Evolutionary conservation across 1,139 yeast genomes (phyloP), one percentile per base, ranked within the genome.

Genomic region (Arxiozyma telluris): DNA sequence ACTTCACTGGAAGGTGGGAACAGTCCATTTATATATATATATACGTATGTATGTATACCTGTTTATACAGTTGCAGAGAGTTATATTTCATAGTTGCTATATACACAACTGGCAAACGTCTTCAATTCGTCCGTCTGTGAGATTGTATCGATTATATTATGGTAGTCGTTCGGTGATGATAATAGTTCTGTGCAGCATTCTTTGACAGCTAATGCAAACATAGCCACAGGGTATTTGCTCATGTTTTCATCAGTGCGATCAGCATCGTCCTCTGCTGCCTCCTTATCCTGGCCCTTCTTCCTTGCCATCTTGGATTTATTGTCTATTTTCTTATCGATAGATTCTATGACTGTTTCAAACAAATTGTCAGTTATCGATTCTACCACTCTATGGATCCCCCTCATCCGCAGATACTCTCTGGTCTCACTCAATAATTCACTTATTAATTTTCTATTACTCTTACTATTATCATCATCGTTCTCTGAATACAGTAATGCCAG

Each of bases 21-120:
- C n/a, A n/a, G 30, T 27, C 2, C 11, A 9, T 27, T 5, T 27
- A 27, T 8, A 8, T 27, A 27, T 27, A 27, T 8, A 6, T 27
- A 27, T 27, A 27, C 30, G 8, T 27, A 27, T 27, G 11, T 8
- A 9, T 27, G 7, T 27, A 8, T 27, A 27, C 11, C 2, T 2
- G 30, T 6, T 7, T 8, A 27, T 27, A n/a, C n/a, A n/a, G n/a
- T n/a, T 34, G 6, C 39, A 15, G n/a, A 20, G 12, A 23, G 7
- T 50, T 55, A 63, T 20, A 65, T 53, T 4, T 83, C 87, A 69
- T 87, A 88, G 66, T 89, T 89, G 41, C 96, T 85, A 69, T 91
- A 91, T 11, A 91, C 93, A 62, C 90, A 79, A 5, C 97, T 97
- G 71, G 96, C 84, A 63, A 91, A 79, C 57, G 90, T 96, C 61